phyloP scores from a whole-genome alignment of 495 filamentous ascomycete genomes.

The Podospora tetraspora region DNA sequence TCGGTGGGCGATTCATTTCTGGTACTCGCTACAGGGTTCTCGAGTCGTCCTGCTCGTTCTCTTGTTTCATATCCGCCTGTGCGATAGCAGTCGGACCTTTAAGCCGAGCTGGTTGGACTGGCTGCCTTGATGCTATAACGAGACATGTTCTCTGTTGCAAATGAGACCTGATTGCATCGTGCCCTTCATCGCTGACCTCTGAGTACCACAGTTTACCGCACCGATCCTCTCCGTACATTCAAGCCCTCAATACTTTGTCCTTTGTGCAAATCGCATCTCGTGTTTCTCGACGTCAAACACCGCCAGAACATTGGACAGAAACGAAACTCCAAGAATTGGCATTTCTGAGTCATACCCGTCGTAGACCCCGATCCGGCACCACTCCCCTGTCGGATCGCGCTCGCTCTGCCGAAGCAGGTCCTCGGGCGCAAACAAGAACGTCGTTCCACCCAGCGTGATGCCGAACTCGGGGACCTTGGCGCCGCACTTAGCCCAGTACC shows the following conservation, averaged over 20 bases:
- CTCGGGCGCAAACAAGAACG: conserved; percentile 47
- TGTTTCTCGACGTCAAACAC: conserved; percentile 53
- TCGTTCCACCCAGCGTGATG: conserved; percentile 45
- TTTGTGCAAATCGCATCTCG: conserved; percentile 30
- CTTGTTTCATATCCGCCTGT: background rate
- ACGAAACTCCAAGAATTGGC: conserved; percentile 54
- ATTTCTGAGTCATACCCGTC: conserved; percentile 31
- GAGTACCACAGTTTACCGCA: background rate
- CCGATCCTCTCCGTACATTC: background rate
- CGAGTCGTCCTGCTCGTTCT: background rate
- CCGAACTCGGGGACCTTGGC: conserved; percentile 51
- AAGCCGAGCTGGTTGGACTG: background rate
- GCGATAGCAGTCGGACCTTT: background rate
- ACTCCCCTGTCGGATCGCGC: conserved; percentile 29
- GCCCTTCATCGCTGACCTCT: too few species aligned
- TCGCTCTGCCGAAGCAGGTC: conserved; percentile 49
- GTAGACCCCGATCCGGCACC: conserved; percentile 44
- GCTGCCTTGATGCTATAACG: background rate
- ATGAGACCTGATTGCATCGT: background rate
- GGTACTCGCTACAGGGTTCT: background rate
- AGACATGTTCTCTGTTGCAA: background rate
- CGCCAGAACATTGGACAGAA: conserved; percentile 55
- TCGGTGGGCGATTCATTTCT: background rate
- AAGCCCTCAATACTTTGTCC: conserved; percentile 18
- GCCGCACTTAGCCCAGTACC: conserved; percentile 50